These are phyloP conservation scores for Simmondsia chinensis DNA, from an alignment of 148 eudicot species.

Conservation along the genomic window DNA sequence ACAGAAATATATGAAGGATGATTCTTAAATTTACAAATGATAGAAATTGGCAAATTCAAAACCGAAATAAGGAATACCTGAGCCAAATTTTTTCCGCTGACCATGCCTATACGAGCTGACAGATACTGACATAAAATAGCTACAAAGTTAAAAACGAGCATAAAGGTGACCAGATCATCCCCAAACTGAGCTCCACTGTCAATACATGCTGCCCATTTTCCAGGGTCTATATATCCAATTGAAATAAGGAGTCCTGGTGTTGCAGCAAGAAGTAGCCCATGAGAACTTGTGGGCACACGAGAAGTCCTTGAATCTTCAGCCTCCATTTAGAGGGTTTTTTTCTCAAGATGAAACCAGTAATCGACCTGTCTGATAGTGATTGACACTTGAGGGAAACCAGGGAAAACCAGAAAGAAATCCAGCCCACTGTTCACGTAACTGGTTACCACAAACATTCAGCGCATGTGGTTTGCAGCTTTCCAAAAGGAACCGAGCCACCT, in stretches of 20 bases:
- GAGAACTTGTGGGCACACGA: constrained; percentile 13
- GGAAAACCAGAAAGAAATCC: no score
- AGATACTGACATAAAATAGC: constrained; percentile 76
- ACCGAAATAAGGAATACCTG: constrained; percentile 35
- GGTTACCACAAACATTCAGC: no score
- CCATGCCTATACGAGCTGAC: constrained; percentile 54
- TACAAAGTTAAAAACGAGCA: constrained; percentile 52
- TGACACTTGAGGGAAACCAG: no score
- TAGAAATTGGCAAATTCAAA: no score
- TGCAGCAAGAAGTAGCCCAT: constrained; percentile 40
- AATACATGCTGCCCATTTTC: constrained; percentile 77
- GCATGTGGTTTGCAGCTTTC: no score
- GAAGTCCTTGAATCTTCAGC: constrained; percentile 11
- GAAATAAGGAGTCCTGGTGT: constrained; percentile 58
- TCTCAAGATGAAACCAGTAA: no score
- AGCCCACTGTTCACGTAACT: no score
- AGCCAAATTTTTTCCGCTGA: constrained; percentile 73
- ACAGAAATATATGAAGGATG: no score
- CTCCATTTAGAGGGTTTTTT: no score
- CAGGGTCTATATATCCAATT: constrained; percentile 77
- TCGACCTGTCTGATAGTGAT: no score
- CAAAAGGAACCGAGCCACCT: no score
- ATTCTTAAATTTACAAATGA: no score
- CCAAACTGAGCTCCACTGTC: constrained; percentile 92
- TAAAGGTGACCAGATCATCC: constrained; percentile 37